Conservation (phyloP, 257 asterid species). For the Jasminum sambac region DNA sequence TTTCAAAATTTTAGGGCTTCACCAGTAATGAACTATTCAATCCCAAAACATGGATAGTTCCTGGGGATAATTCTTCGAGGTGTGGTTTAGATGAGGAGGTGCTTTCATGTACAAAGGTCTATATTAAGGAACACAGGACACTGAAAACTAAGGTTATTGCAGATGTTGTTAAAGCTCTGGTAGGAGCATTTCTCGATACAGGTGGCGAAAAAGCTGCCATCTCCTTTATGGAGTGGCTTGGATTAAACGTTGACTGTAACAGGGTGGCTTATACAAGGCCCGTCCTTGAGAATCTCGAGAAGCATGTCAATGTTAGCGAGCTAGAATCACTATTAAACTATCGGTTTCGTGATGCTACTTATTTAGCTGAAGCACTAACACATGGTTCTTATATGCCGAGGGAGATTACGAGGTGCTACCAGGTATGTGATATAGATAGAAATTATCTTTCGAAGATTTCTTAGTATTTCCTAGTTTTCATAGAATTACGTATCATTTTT, state of each 20-base stretch:
- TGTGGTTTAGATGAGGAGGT: conserved; percentile 35
- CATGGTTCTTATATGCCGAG: conserved; percentile 93
- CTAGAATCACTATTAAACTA: conserved; percentile 58
- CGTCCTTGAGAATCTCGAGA: conserved; percentile 42
- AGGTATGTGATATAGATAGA: conserved; percentile 40
- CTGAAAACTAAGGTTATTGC: conserved; percentile 61
- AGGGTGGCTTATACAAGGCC: conserved; percentile 44
- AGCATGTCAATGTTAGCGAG: conserved; percentile 38
- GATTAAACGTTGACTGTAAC: conserved; percentile 46
- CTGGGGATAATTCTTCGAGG: conserved; percentile 43
- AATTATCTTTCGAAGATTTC: background rate
- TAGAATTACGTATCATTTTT: background rate
- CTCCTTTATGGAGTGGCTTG: conserved; percentile 76
- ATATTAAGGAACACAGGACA: conserved; percentile 29
- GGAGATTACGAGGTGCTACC: conserved; percentile 83
- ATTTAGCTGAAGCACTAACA: conserved; percentile 80
- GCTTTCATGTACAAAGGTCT: conserved; percentile 37
- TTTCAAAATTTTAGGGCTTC: conserved; percentile 54
- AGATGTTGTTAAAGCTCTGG: conserved; percentile 81
- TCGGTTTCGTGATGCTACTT: conserved; percentile 57
- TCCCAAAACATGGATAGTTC: conserved; percentile 66
- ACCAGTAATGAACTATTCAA: conserved; percentile 71
- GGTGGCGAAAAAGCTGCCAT: conserved; percentile 73
- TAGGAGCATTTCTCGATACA: conserved; percentile 71
- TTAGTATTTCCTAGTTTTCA: background rate